A percentile compares a stretch with the other conserved stretches of the same genome.
phyloP scores from a whole-genome alignment of 768 basidiomycete species.

The Panus rudis region DNA sequence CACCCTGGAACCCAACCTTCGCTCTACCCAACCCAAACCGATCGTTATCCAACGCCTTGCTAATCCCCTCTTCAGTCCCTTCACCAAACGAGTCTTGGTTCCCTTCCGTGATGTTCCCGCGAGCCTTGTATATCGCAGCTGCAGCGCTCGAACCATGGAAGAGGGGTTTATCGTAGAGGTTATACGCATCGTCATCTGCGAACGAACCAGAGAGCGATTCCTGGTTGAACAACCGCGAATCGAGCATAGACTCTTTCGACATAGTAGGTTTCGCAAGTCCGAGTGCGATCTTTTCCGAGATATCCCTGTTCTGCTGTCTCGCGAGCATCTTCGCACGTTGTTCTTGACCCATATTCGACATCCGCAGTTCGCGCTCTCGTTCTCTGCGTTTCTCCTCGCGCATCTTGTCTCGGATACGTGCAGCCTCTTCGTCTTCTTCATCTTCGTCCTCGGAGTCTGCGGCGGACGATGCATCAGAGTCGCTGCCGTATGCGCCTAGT shows the following conservation, averaged over 20 bases:
- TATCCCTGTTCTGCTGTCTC: conserved; percentile 95
- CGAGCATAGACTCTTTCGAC: conserved; percentile 96
- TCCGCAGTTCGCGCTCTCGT: conserved; percentile 94
- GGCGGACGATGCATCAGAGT: conserved; percentile 35
- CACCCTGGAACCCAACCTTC: conserved; percentile 85
- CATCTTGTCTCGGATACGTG: conserved; percentile 83
- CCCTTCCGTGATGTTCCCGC: conserved; percentile 76
- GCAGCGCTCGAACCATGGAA: conserved; percentile 96
- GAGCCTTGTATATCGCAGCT: conserved; percentile 99
- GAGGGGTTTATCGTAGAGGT: conserved; percentile 87
- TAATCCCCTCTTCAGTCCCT: conserved; percentile 93
- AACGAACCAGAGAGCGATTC: conserved; percentile 78
- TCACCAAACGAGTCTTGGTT: conserved; percentile 92
- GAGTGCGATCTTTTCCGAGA: conserved; percentile 97
- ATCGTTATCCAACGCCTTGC: conserved; percentile 85
- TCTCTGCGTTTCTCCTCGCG: conserved; percentile 87
- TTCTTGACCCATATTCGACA: conserved; percentile 98
- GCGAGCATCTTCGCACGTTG: conserved; percentile 94
- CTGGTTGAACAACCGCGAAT: conserved; percentile 96
- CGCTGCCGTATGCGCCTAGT: conserved; percentile 78
- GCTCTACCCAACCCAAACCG: conserved; percentile 87
- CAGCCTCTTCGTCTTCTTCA: conserved; percentile 79
- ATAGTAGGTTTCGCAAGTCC: conserved; percentile 95
- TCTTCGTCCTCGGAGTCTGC: conserved; percentile 42
- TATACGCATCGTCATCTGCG: conserved; percentile 91